Evolutionary conservation across 768 basidiomycete species (phyloP).

Genomic region (Auriculariales sp.): DNA sequence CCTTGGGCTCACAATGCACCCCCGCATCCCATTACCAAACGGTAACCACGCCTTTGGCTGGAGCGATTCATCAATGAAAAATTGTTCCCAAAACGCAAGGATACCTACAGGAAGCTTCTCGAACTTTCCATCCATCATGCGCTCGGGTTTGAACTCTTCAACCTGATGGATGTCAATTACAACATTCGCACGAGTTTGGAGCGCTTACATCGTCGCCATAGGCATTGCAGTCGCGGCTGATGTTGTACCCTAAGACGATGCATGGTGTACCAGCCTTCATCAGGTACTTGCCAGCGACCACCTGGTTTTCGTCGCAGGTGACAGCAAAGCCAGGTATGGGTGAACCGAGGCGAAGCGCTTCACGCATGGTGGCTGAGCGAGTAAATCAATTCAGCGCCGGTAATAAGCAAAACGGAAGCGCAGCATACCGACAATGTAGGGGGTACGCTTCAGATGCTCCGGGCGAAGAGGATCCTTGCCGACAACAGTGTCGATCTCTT

Average conservation of each 20-base stretch:
- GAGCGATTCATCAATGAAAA: neutral
- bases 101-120: conserved; percentile 27
- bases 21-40: conserved; percentile 15
- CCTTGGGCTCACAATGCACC: conserved; percentile 9
- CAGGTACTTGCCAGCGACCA: conserved; percentile 27
- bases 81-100: conserved; percentile 2
- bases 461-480: conserved; percentile 22
- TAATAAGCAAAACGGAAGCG: neutral
- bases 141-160: conserved; percentile 28
- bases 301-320: conserved; percentile 21
- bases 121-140: conserved; percentile 34
- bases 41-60: conserved; percentile 32
- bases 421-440: conserved; percentile 25
- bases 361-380: conserved; percentile 18
- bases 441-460: conserved; percentile 27
- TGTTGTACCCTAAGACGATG: conserved; percentile 15
- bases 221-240: conserved; percentile 26
- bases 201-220: conserved; percentile 35
- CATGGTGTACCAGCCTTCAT: too few species aligned
- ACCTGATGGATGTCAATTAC: conserved; percentile 9
- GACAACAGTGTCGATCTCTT: conserved; percentile 31
- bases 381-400: neutral
- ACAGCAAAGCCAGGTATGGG: conserved; percentile 23
- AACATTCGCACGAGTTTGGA: neutral
- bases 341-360: conserved; percentile 23